Evolutionary conservation across 768 basidiomycete species (phyloP).

Genomic region (Peribolospora kevripleyi): DNA sequence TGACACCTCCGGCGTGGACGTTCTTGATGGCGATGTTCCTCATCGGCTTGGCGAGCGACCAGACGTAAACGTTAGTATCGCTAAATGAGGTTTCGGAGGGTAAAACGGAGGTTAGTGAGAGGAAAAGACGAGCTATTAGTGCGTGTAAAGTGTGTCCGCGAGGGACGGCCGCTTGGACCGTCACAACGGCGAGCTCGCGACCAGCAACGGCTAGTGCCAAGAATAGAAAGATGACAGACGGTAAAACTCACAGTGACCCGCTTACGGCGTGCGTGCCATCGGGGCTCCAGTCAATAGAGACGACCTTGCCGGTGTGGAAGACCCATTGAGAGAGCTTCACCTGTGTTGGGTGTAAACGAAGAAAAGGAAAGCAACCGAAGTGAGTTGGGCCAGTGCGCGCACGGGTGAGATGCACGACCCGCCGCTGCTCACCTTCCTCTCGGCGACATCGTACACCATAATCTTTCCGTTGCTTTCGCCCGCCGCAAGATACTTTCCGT

Average conservation of each 20-base stretch:
- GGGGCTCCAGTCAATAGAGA: constrained; percentile 49
- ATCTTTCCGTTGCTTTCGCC: constrained; percentile 79
- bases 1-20: constrained; percentile 62
- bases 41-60: constrained; percentile 40
- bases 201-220: neutral
- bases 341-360: constrained; percentile 19
- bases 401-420: neutral
- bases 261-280: constrained; percentile 58
- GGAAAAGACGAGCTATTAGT: neutral
- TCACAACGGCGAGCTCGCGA: neutral
- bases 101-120: too few relatives aligned
- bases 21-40: constrained; percentile 64
- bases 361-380: neutral
- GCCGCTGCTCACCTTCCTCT: constrained; percentile 30
- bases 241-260: constrained; percentile 33
- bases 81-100: neutral
- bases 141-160: too few relatives aligned
- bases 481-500: constrained; percentile 47
- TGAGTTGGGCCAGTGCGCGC: neutral
- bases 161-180: neutral
- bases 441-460: constrained; percentile 43
- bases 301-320: constrained; percentile 58
- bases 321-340: constrained; percentile 55
- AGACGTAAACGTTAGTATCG: constrained; percentile 76
- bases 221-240: neutral